A percentile compares a stretch with the other conserved stretches of the same genome.
Conservation (phyloP, 2,329 filamentous ascomycete genomes). For the Diaporthe ampelina region DNA sequence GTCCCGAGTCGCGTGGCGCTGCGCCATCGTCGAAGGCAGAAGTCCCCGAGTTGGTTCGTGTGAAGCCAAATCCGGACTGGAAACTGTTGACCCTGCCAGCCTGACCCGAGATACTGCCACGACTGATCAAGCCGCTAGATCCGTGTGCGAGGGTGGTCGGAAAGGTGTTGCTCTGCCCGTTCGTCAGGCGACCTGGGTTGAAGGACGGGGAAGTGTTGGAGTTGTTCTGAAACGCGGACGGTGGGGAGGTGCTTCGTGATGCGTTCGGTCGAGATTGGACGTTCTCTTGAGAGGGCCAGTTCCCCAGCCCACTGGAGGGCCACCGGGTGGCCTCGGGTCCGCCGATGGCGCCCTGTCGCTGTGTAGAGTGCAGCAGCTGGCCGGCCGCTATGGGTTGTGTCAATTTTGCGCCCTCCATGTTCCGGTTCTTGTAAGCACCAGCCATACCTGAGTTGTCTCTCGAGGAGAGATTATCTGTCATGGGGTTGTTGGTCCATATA, state of each 20-base stretch:
- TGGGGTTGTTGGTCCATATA: conserved; percentile 37
- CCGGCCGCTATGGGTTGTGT: conserved; percentile 33
- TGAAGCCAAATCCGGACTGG: conserved; percentile 35
- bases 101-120: conserved; percentile 18
- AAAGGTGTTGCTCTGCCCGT: conserved; percentile 22
- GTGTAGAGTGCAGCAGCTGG: conserved; percentile 34
- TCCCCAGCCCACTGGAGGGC: conserved; percentile 33
- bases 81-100: conserved; percentile 29
- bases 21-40: conserved; percentile 35
- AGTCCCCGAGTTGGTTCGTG: conserved; percentile 18
- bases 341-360: conserved; percentile 34
- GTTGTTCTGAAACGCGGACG: conserved; percentile 32
- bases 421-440: conserved; percentile 34
- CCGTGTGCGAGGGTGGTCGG: conserved; percentile 24
- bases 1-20: conserved; percentile 18
- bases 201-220: conserved; percentile 40
- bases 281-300: conserved; percentile 38
- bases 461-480: conserved; percentile 32
- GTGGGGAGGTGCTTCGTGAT: conserved; percentile 40
- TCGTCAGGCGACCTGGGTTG: conserved; percentile 33
- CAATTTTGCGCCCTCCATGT: conserved; percentile 14
- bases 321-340: conserved; percentile 36
- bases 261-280: conserved; percentile 35
- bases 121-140: conserved; percentile 1
- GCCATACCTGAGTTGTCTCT: conserved; percentile 32